Conservation (phyloP, 441 rosid species). For the Francoa sonchifolia region DNA sequence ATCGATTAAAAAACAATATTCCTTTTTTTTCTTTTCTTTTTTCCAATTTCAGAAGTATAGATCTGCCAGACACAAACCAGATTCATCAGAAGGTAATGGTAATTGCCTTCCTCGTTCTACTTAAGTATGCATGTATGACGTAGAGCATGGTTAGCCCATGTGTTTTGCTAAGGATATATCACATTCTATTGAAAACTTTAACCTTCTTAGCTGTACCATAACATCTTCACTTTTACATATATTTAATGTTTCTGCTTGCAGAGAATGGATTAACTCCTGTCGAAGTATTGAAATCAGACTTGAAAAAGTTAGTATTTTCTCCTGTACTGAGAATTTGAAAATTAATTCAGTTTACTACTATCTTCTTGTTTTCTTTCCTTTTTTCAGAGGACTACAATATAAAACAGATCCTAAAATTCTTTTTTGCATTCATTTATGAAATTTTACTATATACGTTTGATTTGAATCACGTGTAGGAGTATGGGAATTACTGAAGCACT, state of each 20-base stretch:
- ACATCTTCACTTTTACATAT: too few relatives aligned
- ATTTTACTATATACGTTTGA: conserved; percentile 4
- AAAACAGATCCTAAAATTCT: too few relatives aligned
- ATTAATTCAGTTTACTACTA: too few relatives aligned
- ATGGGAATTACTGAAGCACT: conserved; percentile 75
- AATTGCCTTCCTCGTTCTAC: conserved; percentile 2
- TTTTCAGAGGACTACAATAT: too few relatives aligned
- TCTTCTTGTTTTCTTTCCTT: too few relatives aligned
- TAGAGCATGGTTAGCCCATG: too few relatives aligned
- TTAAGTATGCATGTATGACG: too few relatives aligned
- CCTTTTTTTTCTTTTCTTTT: conserved; percentile 2
- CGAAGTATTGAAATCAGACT: conserved; percentile 57
- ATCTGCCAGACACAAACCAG: conserved; percentile 78
- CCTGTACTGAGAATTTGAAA: background rate
- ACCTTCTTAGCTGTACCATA: too few relatives aligned
- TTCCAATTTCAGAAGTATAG: conserved; percentile 56
- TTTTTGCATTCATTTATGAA: too few relatives aligned
- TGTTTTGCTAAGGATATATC: too few relatives aligned
- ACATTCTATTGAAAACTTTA: too few relatives aligned
- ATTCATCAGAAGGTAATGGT: conserved; percentile 45
- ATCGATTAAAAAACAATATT: conserved; percentile 12
- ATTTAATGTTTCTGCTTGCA: too few relatives aligned
- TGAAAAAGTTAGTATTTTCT: conserved; percentile 51
- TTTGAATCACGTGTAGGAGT: conserved; percentile 37
- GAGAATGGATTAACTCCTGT: conserved; percentile 40